A percentile compares a stretch with the other conserved stretches of the same genome.
Evolutionary conservation across 2,329 filamentous ascomycete species (phyloP).

Genomic region (Intubia oerlemansii): DNA sequence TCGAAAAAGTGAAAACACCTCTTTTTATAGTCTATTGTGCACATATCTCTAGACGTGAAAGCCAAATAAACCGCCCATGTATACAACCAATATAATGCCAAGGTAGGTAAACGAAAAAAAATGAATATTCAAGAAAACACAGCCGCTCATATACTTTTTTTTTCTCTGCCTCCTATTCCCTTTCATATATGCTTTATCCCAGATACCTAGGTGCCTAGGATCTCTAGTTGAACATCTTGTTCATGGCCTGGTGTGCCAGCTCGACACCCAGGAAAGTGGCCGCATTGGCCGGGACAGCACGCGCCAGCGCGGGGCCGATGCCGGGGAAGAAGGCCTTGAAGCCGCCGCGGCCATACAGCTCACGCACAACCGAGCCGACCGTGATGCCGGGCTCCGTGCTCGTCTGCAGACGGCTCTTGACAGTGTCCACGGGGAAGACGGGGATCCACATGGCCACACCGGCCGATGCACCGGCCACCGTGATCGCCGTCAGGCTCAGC

Average conservation of each 20-base stretch:
- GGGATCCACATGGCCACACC: slow-evolving; percentile 99
- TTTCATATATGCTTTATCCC: too few relatives aligned
- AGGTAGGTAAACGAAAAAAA: too few relatives aligned
- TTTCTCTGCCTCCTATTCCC: too few relatives aligned
- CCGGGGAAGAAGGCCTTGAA: slow-evolving; percentile 92
- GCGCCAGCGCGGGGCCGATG: slow-evolving; percentile 75
- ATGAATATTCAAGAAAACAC: too few relatives aligned
- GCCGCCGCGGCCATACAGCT: slow-evolving; percentile 69
- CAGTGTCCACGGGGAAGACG: slow-evolving; percentile 91
- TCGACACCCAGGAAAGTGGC: slow-evolving; percentile 83
- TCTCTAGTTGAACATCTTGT: slow-evolving; percentile 40
- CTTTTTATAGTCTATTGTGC: too few relatives aligned
- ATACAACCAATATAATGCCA: too few relatives aligned
- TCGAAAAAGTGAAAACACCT: too few relatives aligned
- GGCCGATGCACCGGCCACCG: slow-evolving; percentile 69
- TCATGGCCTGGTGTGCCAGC: slow-evolving; percentile 65
- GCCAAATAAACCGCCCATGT: too few relatives aligned
- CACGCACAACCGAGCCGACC: slow-evolving; percentile 55
- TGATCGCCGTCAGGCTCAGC: slow-evolving; percentile 63
- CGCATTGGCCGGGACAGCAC: slow-evolving; percentile 89
- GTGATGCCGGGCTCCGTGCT: slow-evolving; percentile 60
- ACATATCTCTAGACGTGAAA: too few relatives aligned
- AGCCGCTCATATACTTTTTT: too few relatives aligned
- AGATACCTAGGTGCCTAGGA: too few relatives aligned
- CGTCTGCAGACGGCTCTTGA: slow-evolving; percentile 87